Base-by-base conservation (phyloP, 2,329 filamentous ascomycete species). In the Diaporthe longicolla region DNA sequence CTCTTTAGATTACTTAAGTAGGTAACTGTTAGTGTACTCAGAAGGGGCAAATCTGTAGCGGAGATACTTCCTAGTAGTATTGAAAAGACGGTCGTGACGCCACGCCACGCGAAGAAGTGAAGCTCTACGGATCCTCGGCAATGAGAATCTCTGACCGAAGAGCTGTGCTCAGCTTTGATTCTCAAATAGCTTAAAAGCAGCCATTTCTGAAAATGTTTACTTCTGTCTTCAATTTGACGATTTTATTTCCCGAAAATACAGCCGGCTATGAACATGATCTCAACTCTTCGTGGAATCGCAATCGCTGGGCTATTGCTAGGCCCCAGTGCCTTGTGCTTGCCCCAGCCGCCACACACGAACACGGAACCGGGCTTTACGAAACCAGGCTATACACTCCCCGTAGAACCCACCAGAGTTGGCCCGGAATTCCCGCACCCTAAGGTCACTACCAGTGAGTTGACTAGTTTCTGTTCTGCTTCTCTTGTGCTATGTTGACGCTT, bases 311-410 rank as follows among this genome's bases (percentile, higher is more conserved):
- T 68, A 1, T 40, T 68, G 63, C 32, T 68, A 24, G n/a, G 48
- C 45, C 63, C 5, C n/a, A 9, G 15, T 35, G 63, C 21, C 48
- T 54, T 40, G 15, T 54, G 63, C 32, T 54, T 68, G 48, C 63
- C 63, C 7, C 63, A 68, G 32, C n/a, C 7, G 17, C 6, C 40
- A 5, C 24, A 29, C 1, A 9, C 37, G 0, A 13, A 40, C 37
- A 40, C 37, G 37, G 3, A 15, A 43, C 15, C 40, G 40, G 15
- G 40, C 40, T 43, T 17, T 43, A 17, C 40, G 15, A 43, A 43
- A 43, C 40, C 40, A 43, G 40, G 15, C 40, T 43, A 43, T 43
- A 19, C 15, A 19, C 40, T 43, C 15, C 40, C 40, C 17, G 40
- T 43, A 13, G 4, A 43, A 7, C 15, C 58, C 24, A n/a, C n/a